Percentiles rank a stretch among this genome's conserved stretches.
These are phyloP conservation scores for Sphagnum magellanicum DNA, from an alignment of 228 moss, liverwort and hornwort species.

Conservation along the genomic window DNA sequence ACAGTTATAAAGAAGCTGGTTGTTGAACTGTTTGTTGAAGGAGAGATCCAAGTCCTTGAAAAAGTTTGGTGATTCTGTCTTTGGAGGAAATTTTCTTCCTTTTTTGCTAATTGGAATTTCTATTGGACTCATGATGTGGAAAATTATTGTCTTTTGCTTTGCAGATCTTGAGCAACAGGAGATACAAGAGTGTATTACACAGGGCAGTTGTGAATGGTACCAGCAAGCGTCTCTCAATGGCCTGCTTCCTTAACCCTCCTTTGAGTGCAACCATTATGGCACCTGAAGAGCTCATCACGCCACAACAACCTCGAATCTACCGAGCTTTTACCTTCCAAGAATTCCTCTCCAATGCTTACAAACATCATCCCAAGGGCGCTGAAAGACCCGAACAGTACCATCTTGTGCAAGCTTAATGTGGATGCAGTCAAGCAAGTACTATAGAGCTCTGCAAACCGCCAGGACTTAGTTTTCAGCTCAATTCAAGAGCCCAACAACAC, in stretches of 20 bases:
- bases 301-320: conserved; percentile 34
- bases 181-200: conserved; percentile 40
- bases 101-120: too few relatives aligned
- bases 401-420: too few relatives aligned
- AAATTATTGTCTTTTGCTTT: background rate
- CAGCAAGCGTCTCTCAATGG: conserved; percentile 38
- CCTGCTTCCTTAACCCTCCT: conserved; percentile 30
- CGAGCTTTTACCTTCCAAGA: conserved; percentile 34
- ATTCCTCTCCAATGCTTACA: conserved; percentile 33
- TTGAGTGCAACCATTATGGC: conserved; percentile 27
- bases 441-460: too few relatives aligned
- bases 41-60: too few relatives aligned
- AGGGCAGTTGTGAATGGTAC: conserved; percentile 37
- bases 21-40: too few relatives aligned
- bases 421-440: too few relatives aligned
- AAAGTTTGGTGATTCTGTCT: too few relatives aligned
- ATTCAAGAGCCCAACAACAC: too few relatives aligned
- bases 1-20: too few relatives aligned
- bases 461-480: too few relatives aligned
- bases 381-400: conserved; percentile 8
- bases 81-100: too few relatives aligned
- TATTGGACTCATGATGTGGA: too few relatives aligned
- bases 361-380: conserved; percentile 14
- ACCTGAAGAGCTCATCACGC: conserved; percentile 30
- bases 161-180: conserved; percentile 48